These are phyloP conservation scores for Avena eriantha DNA, from an alignment of 176 grass and related monocot species.

Conservation along the genomic window DNA sequence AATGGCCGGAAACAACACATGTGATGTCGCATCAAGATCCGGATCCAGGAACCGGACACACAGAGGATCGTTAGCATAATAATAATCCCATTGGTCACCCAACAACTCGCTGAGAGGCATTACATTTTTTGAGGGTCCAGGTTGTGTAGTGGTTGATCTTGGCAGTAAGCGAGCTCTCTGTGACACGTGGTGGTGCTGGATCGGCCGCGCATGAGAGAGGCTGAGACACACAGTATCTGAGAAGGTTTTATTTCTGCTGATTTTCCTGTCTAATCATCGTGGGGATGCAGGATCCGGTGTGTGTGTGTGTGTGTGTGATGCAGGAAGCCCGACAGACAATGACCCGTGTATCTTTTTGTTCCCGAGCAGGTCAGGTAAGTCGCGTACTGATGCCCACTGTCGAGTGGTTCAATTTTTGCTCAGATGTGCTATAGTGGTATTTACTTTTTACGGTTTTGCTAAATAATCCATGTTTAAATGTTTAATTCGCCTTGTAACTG, in stretches of 20 bases:
- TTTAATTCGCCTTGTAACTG: too few relatives aligned
- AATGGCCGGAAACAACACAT: not conserved
- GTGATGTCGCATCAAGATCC: not conserved
- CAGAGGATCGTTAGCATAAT: not conserved
- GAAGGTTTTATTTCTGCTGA: not conserved
- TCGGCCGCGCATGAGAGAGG: not conserved
- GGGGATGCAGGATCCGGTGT: not conserved
- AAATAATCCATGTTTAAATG: too few relatives aligned
- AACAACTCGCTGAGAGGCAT: not conserved
- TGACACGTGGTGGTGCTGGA: not conserved
- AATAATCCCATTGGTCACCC: not conserved
- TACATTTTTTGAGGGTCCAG: not conserved
- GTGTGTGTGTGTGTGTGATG: too few relatives aligned
- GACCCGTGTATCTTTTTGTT: too few relatives aligned
- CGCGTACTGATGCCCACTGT: too few relatives aligned
- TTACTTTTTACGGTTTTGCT: too few relatives aligned
- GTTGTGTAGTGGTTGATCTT: slow-evolving; percentile 9
- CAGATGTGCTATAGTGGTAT: too few relatives aligned
- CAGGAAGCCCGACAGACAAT: too few relatives aligned
- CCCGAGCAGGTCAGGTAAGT: too few relatives aligned
- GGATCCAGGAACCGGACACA: not conserved
- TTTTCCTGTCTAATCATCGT: not conserved
- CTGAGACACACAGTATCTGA: not conserved
- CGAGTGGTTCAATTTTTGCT: too few relatives aligned
- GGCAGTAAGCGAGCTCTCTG: not conserved